phyloP scores from a whole-genome alignment of 2,329 filamentous ascomycete genomes.

The Curvularia verruculosa region DNA sequence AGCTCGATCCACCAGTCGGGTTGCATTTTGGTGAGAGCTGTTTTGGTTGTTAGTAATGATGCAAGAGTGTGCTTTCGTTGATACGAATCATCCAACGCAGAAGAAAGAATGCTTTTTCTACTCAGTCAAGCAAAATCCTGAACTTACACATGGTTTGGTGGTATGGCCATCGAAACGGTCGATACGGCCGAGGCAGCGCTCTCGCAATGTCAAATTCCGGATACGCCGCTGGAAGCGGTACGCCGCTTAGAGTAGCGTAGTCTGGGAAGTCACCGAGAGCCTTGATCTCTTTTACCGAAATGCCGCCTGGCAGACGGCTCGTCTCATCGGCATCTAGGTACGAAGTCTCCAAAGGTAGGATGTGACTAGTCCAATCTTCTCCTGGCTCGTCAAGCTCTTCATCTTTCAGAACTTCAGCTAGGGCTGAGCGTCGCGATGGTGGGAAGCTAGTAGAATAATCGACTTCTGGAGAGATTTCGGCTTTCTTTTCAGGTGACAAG shows the following conservation, averaged over 20 bases:
- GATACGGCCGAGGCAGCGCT: slow-evolving; percentile 74
- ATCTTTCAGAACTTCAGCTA: slow-evolving; percentile 46
- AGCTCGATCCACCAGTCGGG: slow-evolving; percentile 90
- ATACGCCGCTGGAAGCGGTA: slow-evolving; percentile 71
- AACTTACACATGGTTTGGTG: slow-evolving; percentile 89
- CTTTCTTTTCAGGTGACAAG: slow-evolving; percentile 57
- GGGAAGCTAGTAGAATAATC: slow-evolving; percentile 58
- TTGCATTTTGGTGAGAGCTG: slow-evolving; percentile 79
- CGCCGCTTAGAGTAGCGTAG: slow-evolving; percentile 75
- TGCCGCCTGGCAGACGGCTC: slow-evolving; percentile 68
- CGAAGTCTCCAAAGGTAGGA: slow-evolving; percentile 34
- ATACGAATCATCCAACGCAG: too few species aligned
- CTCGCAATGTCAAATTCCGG: slow-evolving; percentile 69
- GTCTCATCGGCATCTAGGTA: slow-evolving; percentile 36
- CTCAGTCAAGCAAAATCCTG: too few species aligned
- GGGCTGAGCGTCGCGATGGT: slow-evolving; percentile 57
- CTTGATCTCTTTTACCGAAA: slow-evolving; percentile 72
- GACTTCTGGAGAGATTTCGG: slow-evolving; percentile 34
- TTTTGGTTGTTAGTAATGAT: slow-evolving; percentile 1
- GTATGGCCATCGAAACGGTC: slow-evolving; percentile 83
- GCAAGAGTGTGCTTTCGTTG: slow-evolving; percentile 4
- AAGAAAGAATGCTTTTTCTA: too few species aligned
- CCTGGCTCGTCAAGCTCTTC: slow-evolving; percentile 30
- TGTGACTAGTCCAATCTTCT: slow-evolving; percentile 30
- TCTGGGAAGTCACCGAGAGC: slow-evolving; percentile 78